Base-by-base conservation (phyloP, 352 stramenopile genomes). In the Plasmopara muralis region DNA sequence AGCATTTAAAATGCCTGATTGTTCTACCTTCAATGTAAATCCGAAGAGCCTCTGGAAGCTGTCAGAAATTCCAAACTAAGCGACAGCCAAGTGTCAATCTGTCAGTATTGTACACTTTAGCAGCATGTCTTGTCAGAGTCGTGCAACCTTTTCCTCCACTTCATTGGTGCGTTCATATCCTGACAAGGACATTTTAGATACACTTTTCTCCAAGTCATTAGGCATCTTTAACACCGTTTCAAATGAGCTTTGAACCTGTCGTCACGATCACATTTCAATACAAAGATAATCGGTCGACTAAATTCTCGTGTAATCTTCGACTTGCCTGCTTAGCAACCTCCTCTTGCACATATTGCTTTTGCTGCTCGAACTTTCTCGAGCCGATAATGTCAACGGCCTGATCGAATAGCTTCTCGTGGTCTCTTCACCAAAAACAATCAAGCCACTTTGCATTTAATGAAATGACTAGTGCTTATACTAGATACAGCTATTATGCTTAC, bases 351-450 rank as follows among this genome's bases (percentile, higher is more conserved):
- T 80, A 87, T 37, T 71, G 47, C 58, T 85, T 85, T 54, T 93
- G 83, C 62, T 93, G 66, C 33, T 89, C 80, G 47, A 89, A 91
- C 40, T 88, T 85, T 46, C 85, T 86, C 50, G 71, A 73, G 34
- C 85, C 68, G 60, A 93, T 71, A 29, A 68, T 60, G 35, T 68
- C 70, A 31, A 93, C 80, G 4, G 83, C 83, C 56, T 87, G 58
- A 38, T 89, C 62, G 50, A 93, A 93, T 30, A 93, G 57, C 33
- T 88, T 71, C 30, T 64, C 72, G 34, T 82, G 74, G 6, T 89
- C 68, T 55, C 80, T 93, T 48, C 40, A 48, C 12, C 41, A 33
- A 44, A 41, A 44, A 16, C 15, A 47, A 39, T 14, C 13, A n/a
- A 45, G 30, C 13, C 9, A 47, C 18, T 9, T 33, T 41, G 14